Evolutionary conservation across 2,329 filamentous ascomycete genomes (phyloP), one percentile per base, ranked within the genome.

Genomic region (Ophiostoma piceae): DNA sequence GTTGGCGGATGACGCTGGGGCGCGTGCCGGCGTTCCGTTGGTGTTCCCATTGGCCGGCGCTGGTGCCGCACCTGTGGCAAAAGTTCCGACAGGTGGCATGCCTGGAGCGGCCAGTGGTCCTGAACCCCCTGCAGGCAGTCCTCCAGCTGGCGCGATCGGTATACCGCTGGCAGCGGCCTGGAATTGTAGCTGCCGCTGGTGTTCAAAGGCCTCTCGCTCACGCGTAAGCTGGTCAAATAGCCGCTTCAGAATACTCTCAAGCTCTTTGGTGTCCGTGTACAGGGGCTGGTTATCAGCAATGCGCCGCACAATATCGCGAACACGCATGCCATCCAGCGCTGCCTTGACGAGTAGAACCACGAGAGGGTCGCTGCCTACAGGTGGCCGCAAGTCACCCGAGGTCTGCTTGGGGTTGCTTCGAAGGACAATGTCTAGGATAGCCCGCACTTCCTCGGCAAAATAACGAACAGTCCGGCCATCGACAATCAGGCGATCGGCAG

Each of bases 341-440:
- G 82, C 80, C 75, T 85, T 87, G 66, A 88, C 84, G 4, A 88
- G 77, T 54, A 84, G 77, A 22, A 88, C 84, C 7, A 88, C 83
- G 6, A 88, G 76, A 1, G 84, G 81, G 72, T 88, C 85, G 74
- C 84, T 85, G 11, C 84, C 81, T 0, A 80, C 80, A 0, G 86
- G 86, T 9, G 85, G 82, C 43, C 82, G 81, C 32, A 88, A 76
- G 70, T 86, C 82, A 6, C 76, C 78, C 1, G 84, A 85, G 62
- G 82, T 85, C 73, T 88, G 85, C 14, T 81, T 80, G 2, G 85
- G 85, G 70, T 88, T 88, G 8, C 85, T 87, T 9, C 81, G 79
- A n/a, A 87, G 77, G 14, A 88, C 84, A 74, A 88, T 87, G 66
- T 84, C 84, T 51, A 85, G 79, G 73, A 87, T 89, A 19, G 82